phyloP scores from a whole-genome alignment of 2,329 filamentous ascomycete genomes.

The Aspergillus ochraceus region DNA sequence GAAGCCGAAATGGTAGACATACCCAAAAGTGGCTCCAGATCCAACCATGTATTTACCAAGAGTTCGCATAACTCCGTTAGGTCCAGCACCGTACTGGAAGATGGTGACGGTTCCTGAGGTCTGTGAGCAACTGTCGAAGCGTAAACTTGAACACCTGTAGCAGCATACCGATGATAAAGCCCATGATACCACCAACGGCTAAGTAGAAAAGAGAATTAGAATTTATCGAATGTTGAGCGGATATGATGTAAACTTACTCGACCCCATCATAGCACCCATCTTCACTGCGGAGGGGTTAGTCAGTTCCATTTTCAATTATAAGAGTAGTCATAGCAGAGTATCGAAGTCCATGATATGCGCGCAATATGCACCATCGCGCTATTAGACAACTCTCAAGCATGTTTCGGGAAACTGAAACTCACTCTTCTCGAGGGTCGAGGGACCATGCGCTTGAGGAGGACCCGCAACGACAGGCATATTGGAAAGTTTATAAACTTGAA shows the following conservation, averaged over 20 bases:
- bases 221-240: background rate
- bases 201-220: slow-evolving; percentile 9
- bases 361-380: background rate
- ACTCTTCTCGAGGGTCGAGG: slow-evolving; percentile 72
- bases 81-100: slow-evolving; percentile 88
- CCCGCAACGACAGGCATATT: slow-evolving; percentile 59
- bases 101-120: slow-evolving; percentile 81
- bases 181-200: slow-evolving; percentile 96
- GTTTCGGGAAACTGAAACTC: slow-evolving; percentile 36
- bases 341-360: background rate
- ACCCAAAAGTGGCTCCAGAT: slow-evolving; percentile 96
- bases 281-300: slow-evolving; percentile 65
- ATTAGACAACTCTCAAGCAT: background rate
- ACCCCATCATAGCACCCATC: slow-evolving; percentile 98
- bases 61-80: slow-evolving; percentile 90
- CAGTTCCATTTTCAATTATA: background rate
- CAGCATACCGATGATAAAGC: slow-evolving; percentile 86
- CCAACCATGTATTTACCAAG: slow-evolving; percentile 96
- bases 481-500: background rate
- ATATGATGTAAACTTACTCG: slow-evolving; percentile 68
- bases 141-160: background rate
- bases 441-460: slow-evolving; percentile 54
- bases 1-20: slow-evolving; percentile 31
- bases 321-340: background rate
- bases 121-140: slow-evolving; percentile 4